These are phyloP conservation scores for Dipodascus albidus DNA, from an alignment of 805 yeast species.

Conservation along the genomic window DNA sequence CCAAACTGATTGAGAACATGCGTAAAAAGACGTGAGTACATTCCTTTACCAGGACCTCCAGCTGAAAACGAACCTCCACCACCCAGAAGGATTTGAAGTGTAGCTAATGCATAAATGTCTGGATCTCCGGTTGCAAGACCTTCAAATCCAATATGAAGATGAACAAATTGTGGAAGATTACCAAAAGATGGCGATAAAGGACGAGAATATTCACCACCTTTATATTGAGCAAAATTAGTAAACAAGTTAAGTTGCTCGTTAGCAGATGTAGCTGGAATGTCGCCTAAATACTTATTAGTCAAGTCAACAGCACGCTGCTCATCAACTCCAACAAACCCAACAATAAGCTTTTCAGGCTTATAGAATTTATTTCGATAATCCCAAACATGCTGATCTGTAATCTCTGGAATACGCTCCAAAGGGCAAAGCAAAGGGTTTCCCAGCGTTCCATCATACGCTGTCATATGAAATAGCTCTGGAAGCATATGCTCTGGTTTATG, in stretches of 20 bases:
- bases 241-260: conserved; percentile 20
- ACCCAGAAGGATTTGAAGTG: conserved; percentile 80
- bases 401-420: conserved; percentile 44
- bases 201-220: conserved; percentile 47
- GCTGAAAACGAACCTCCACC: conserved; percentile 98
- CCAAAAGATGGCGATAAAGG: conserved; percentile 49
- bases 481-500: conserved; percentile 72
- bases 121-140: conserved; percentile 74
- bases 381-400: conserved; percentile 41
- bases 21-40: conserved; percentile 90
- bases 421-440: conserved; percentile 86
- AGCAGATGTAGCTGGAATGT: conserved; percentile 30
- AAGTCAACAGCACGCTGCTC: conserved; percentile 56
- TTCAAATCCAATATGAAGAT: conserved; percentile 79
- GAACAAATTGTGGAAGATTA: conserved; percentile 67
- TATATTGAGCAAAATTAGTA: conserved; percentile 33
- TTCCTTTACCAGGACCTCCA: conserved; percentile 99
- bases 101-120: conserved; percentile 84
- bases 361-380: conserved; percentile 56
- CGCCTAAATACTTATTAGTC: conserved; percentile 53
- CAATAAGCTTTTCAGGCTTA: conserved; percentile 71
- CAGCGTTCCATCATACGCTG: conserved; percentile 68
- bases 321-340: conserved; percentile 79
- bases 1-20: conserved; percentile 86
- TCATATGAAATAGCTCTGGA: conserved; percentile 82